A percentile compares a stretch with the other conserved stretches of the same genome.
phyloP scores from a whole-genome alignment of 345 rosid species.

The Trapa incisa region DNA sequence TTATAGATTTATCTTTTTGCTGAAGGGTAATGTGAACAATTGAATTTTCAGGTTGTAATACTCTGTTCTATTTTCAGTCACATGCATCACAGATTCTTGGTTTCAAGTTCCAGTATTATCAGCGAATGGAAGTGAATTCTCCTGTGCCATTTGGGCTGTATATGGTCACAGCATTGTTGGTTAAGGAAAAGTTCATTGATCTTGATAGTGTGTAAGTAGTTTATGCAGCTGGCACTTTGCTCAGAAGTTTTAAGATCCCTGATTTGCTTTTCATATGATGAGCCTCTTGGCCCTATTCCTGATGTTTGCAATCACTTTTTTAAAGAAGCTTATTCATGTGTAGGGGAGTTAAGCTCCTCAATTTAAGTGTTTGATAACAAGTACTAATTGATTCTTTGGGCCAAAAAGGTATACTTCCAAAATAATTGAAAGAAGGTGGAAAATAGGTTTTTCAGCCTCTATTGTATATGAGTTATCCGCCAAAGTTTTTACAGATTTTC shows the following conservation, averaged over 20 bases:
- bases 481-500: background rate
- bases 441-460: background rate
- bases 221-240: background rate
- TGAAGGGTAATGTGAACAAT: background rate
- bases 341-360: background rate
- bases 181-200: constrained; percentile 81
- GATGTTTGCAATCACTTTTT: background rate
- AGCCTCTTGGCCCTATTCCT: background rate
- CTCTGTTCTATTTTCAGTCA: constrained; percentile 49
- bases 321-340: background rate
- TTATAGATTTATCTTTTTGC: too few species aligned
- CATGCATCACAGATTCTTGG: constrained; percentile 99
- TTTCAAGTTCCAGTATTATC: constrained; percentile 94
- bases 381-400: background rate
- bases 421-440: background rate
- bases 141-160: constrained; percentile 82
- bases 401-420: too few species aligned
- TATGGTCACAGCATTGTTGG: constrained; percentile 84
- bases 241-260: background rate
- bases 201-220: constrained; percentile 89
- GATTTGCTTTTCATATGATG: background rate
- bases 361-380: background rate
- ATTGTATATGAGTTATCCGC: background rate
- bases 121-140: constrained; percentile 66
- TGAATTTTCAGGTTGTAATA: constrained; percentile 8